phyloP scores from a whole-genome alignment of 1,139 yeast species.

The Hemisphaericaspora xylanilytica region DNA sequence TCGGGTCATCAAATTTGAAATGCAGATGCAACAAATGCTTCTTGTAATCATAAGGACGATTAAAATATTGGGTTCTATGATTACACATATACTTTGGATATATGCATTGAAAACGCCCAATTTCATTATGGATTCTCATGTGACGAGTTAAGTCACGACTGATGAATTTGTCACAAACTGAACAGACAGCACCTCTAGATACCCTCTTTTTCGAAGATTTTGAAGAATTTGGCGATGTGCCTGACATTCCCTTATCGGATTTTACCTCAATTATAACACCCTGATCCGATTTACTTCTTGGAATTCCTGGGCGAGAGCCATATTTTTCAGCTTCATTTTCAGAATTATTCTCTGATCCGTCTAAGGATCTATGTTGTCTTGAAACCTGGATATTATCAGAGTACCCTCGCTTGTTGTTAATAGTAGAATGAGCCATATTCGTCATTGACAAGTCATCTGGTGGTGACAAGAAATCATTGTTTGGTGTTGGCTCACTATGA shows the following conservation, averaged over 20 bases:
- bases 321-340: slow-evolving; percentile 3
- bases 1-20: slow-evolving; percentile 44
- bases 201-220: slow-evolving; percentile 24
- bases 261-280: slow-evolving; percentile 20
- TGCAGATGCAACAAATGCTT: slow-evolving; percentile 47
- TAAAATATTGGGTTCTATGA: slow-evolving; percentile 46
- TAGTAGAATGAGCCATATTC: neutral
- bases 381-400: neutral
- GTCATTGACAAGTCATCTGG: neutral
- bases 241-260: slow-evolving; percentile 7
- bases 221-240: neutral
- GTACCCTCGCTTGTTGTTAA: neutral
- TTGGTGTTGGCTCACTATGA: neutral
- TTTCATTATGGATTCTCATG: slow-evolving; percentile 46
- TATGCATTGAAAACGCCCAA: slow-evolving; percentile 48
- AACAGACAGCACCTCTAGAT: slow-evolving; percentile 41
- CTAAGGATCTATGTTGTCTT: neutral
- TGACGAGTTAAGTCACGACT: slow-evolving; percentile 46
- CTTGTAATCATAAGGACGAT: slow-evolving; percentile 49
- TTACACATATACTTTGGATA: slow-evolving; percentile 42
- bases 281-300: slow-evolving; percentile 24
- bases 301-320: slow-evolving; percentile 13
- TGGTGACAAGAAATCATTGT: slow-evolving; percentile 3
- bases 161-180: slow-evolving; percentile 42
- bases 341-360: slow-evolving; percentile 3